Conservation (phyloP, 371 early-diverging fungal genomes). For the Blastocladiella emersonii region DNA sequence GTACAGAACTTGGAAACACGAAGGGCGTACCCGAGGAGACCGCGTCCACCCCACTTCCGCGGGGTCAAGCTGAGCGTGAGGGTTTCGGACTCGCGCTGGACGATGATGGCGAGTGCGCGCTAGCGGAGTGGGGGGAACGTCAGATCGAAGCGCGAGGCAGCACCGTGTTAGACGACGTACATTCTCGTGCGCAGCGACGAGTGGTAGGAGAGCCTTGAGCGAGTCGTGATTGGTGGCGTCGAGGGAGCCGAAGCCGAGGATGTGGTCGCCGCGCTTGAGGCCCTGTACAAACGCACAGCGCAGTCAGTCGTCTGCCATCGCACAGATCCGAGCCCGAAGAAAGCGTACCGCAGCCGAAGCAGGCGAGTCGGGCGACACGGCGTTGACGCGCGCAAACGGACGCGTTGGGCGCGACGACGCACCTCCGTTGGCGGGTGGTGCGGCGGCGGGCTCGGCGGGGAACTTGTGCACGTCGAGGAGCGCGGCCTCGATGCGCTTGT, state of each 20-base stretch:
- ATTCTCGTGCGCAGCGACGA: constrained; percentile 40
- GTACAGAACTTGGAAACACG: too few species aligned
- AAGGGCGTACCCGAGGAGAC: constrained; percentile 47
- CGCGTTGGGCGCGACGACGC: background rate
- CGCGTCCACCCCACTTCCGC: constrained; percentile 56
- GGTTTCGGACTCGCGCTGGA: constrained; percentile 24
- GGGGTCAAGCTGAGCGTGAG: constrained; percentile 37
- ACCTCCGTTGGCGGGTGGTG: background rate
- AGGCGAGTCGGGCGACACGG: constrained; percentile 68
- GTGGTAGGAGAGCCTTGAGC: constrained; percentile 33
- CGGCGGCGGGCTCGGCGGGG: background rate
- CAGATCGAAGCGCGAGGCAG: background rate
- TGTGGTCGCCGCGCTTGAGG: constrained; percentile 39
- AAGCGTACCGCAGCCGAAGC: constrained; percentile 39
- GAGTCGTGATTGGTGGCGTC: constrained; percentile 27
- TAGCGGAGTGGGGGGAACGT: background rate
- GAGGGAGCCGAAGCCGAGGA: constrained; percentile 46
- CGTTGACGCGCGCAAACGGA: constrained; percentile 67
- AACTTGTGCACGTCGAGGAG: background rate
- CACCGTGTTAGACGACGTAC: constrained; percentile 14
- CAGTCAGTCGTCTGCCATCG: too few species aligned
- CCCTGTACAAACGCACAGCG: constrained; percentile 24
- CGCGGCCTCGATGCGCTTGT: background rate
- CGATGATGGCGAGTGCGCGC: constrained; percentile 19
- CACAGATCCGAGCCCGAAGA: too few species aligned